These are phyloP conservation scores for Ceratocystis diversiconidia DNA, from an alignment of 2,329 filamentous ascomycete genomes.

Conservation along the genomic window DNA sequence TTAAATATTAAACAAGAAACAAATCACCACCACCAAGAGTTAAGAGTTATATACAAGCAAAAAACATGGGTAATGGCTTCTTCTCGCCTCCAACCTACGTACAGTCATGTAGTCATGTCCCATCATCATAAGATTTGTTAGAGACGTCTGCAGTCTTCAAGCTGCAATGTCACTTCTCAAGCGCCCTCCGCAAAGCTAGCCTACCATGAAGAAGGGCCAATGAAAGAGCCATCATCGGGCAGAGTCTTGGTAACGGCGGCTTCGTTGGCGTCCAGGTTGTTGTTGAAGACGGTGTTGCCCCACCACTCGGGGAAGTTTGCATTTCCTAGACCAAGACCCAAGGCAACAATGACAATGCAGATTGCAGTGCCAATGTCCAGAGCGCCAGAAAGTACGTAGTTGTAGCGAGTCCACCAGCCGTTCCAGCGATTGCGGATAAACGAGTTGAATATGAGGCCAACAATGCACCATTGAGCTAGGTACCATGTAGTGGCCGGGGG, in stretches of 20 bases:
- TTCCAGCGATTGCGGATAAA: conserved; percentile 35
- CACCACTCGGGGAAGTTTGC: conserved; percentile 36
- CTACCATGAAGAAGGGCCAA: conserved; percentile 23
- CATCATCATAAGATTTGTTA: no score
- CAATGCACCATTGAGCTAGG: conserved; percentile 40
- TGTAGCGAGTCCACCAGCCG: conserved; percentile 47
- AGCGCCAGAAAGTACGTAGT: conserved; percentile 44
- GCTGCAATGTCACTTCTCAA: background rate
- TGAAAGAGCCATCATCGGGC: conserved; percentile 22
- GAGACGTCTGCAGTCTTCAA: background rate
- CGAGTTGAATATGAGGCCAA: conserved; percentile 43
- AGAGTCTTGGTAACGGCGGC: conserved; percentile 24
- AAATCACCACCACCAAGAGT: no score
- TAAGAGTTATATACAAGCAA: no score
- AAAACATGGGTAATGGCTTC: no score
- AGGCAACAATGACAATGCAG: conserved; percentile 38
- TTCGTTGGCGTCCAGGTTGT: conserved; percentile 25
- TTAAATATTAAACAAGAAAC: no score
- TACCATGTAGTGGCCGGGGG: conserved; percentile 43
- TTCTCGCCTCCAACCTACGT: no score
- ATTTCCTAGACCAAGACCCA: conserved; percentile 34
- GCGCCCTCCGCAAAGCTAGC: background rate
- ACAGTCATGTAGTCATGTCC: no score
- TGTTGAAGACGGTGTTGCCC: conserved; percentile 30
- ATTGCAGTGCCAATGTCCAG: conserved; percentile 45